Base-by-base conservation (phyloP, 257 asterid genomes). In the Gentiana straminea region DNA sequence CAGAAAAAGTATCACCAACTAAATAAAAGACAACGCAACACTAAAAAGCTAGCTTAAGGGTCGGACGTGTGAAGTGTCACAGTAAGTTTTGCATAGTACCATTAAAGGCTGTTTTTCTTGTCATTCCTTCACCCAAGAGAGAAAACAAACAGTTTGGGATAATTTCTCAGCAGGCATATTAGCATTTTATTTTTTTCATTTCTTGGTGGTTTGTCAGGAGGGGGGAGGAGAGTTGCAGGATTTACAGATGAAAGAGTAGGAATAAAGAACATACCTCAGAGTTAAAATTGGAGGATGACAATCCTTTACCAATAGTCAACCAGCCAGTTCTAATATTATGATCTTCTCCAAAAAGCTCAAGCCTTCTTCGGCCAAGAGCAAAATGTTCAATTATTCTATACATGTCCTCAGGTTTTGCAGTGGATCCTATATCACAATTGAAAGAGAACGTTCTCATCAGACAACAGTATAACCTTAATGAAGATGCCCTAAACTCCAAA, bases 401-500 rank as follows among this genome's bases (percentile, higher is more conserved):
- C 97, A 88, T 88, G 70, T 92, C 97, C 79, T 88, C 99, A 49
- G 99, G 99, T 76, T 92, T 92, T 69, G 93, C 95, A 37, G 94
- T 92, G 33, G 95, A 88, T 57, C 99, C 99, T 92, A 60, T 60
- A 61, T 59, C 58, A 35, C 51, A 61, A 78, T 61, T 50, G 47
- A 48, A 38, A 38, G 33, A 57, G 13, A 7, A 32, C 13, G 59
- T 55, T 37, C 9, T 11, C 49, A 37, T 52, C 60, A 65, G 64
- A 44, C 37, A 45, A 10, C 3, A 24, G 24, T 24, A 13, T 10
- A 33, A 57, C 45, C 8, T 13, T 37, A 39, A 49, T 6, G 2
- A 8, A 49, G 46, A 41, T 5, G 9, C 46, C 46, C 46, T 41
- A 5, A 10, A 41, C 9, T 4, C 46, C 46, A 41, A 41, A 41